Percentiles rank a stretch among this genome's conserved stretches.
Conservation (phyloP, 306 rosid species). For the Cajanus cajan region DNA sequence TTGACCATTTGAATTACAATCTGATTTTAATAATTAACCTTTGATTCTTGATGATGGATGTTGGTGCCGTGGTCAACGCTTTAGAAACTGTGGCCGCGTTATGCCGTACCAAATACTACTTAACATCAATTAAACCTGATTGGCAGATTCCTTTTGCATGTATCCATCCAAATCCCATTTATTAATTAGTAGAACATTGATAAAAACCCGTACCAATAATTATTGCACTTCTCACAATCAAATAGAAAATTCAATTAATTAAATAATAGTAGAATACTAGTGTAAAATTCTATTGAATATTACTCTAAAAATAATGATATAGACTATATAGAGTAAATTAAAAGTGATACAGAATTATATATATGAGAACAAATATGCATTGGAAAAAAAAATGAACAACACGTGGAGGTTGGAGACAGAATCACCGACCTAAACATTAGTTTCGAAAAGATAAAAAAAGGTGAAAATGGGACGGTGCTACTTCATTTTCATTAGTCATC, state of each 20-base stretch:
- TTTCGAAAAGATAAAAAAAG: neutral
- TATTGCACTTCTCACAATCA: neutral
- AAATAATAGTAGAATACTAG: no score
- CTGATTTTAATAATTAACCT: no score
- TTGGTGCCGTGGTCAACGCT: no score
- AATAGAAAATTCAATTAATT: no score
- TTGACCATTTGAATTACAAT: neutral
- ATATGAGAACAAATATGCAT: neutral
- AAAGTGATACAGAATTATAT: no score
- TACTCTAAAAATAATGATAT: no score
- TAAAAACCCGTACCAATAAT: neutral
- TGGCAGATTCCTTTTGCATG: neutral
- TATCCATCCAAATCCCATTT: neutral
- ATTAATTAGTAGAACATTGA: neutral
- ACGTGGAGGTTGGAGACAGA: conserved; percentile 1
- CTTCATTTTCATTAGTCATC: neutral
- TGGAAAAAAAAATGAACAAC: neutral
- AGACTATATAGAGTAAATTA: no score
- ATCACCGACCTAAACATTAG: conserved; percentile 9
- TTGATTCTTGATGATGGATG: no score
- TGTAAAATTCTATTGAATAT: no score
- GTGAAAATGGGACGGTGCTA: neutral
- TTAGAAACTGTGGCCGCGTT: no score
- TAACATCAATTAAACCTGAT: neutral
- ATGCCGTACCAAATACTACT: neutral